Percentiles rank a stretch among this genome's conserved stretches.
phyloP scores from a whole-genome alignment of 2,329 filamentous ascomycete species.

The Ophiostoma quercus region DNA sequence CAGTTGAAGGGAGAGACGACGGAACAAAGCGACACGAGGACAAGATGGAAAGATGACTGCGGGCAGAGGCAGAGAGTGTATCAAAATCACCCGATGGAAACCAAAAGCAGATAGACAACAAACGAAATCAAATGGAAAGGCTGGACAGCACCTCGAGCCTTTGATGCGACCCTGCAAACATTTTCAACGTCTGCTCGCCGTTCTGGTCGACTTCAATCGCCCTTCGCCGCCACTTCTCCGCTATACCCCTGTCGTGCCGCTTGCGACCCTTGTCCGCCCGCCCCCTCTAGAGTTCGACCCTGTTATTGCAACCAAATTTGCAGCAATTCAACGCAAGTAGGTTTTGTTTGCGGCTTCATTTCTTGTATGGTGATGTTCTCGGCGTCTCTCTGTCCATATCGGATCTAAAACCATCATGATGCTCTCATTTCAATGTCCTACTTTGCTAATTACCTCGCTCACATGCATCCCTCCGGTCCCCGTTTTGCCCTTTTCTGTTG shows the following conservation, averaged over 20 bases:
- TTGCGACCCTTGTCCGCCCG: constrained; percentile 10
- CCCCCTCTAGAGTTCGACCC: not conserved
- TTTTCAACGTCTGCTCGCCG: not conserved
- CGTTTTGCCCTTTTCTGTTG: not conserved
- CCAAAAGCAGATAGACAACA: not conserved
- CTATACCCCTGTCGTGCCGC: not conserved
- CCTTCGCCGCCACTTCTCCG: constrained; percentile 13
- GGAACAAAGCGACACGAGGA: not conserved
- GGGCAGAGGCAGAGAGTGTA: not conserved
- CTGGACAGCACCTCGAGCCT: not conserved
- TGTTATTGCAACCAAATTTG: not conserved
- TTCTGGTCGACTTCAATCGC: constrained; percentile 1
- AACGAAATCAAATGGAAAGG: not conserved
- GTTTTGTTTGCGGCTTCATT: not conserved
- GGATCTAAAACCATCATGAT: not conserved
- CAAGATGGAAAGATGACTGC: too few species aligned
- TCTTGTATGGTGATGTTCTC: not conserved
- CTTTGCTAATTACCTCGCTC: not conserved
- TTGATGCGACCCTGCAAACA: not conserved
- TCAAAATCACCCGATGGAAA: not conserved
- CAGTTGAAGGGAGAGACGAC: not conserved
- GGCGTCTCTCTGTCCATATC: not conserved
- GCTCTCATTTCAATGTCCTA: not conserved
- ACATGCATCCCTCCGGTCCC: not conserved
- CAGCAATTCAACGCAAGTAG: not conserved